Base-by-base conservation (phyloP, 192 early-diverging fungal genomes). In the Coemansia pectinata region DNA sequence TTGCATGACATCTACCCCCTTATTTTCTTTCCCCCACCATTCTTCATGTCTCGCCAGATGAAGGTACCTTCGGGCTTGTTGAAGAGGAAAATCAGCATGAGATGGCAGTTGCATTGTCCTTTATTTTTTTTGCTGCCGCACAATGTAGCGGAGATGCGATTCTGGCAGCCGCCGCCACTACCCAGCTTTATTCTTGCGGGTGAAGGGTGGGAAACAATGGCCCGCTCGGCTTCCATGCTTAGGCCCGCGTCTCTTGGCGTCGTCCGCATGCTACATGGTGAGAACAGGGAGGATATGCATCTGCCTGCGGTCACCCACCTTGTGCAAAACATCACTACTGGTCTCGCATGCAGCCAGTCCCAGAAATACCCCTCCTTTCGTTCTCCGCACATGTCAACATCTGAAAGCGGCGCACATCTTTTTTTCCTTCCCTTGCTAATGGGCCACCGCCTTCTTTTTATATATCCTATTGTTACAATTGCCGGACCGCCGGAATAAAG, bases 381-480 rank as follows among this genome's bases (percentile, higher is more conserved):
- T 48, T 48, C 47, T 48, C 47, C 47, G 2, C 47, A 48, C 47
- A 58, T 58, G 29, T 58, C 55, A 58, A 58, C 55, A 34, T 58
- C 31, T 58, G 55, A 58, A 58, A 33, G 29, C 55, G 15, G 55
- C 29, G 55, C 55, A 58, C 17, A 23, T 45, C 42, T 45, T 17
- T 45, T 45, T 45, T 47, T 8, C 40, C 47, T 48, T 47, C 19
- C 40, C 47, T 48, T 48, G 47, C 47, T 48, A 19, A 9, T 58
- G 52, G 21, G 29, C 29, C 29, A 33, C 29, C 55, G 55, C 55
- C 52, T 55, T 29, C n/a, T 55, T 4, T 27, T 44, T 27, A 2
- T 27, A 2, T 27, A 27, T 14, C 52, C 25, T 29, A 55, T 55
- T 55, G 52, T 29, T 48, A 23, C 52, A 33, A 58, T 58, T 34